phyloP scores from a whole-genome alignment of 495 filamentous ascomycete genomes.

The Penicillium ochrochloron region DNA sequence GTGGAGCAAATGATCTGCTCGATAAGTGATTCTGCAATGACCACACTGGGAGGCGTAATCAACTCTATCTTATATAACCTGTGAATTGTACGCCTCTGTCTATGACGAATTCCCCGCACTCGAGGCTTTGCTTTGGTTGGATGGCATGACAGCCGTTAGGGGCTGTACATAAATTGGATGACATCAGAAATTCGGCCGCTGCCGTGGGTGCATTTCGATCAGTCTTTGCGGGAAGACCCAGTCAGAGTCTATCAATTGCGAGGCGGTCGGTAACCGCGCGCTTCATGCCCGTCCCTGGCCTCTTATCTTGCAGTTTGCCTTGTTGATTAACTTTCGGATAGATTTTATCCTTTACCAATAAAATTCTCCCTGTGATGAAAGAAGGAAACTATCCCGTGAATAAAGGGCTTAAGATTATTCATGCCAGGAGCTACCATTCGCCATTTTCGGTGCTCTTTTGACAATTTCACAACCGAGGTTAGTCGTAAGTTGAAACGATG shows the following conservation, averaged over 20 bases:
- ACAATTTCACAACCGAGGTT: no score
- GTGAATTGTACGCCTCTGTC: neutral
- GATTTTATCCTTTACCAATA: no score
- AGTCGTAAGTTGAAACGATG: no score
- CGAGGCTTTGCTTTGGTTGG: neutral
- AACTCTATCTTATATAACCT: neutral
- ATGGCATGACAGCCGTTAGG: neutral
- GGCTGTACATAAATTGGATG: neutral
- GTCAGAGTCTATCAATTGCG: neutral
- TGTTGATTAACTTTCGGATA: no score
- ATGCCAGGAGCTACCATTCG: no score
- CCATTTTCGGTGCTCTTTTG: no score
- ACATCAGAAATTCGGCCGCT: neutral
- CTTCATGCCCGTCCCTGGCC: neutral
- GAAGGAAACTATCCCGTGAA: no score
- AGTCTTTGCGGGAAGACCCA: neutral
- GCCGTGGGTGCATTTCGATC: neutral
- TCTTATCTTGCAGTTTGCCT: neutral
- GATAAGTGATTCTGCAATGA: neutral
- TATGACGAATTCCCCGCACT: slow-evolving; percentile 6
- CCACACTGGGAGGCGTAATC: no score
- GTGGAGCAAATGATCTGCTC: neutral
- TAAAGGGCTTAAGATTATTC: no score
- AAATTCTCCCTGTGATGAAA: no score
- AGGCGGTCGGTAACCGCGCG: neutral